Conservation (phyloP, 1,139 yeast species). For the Pichia sp. region DNA sequence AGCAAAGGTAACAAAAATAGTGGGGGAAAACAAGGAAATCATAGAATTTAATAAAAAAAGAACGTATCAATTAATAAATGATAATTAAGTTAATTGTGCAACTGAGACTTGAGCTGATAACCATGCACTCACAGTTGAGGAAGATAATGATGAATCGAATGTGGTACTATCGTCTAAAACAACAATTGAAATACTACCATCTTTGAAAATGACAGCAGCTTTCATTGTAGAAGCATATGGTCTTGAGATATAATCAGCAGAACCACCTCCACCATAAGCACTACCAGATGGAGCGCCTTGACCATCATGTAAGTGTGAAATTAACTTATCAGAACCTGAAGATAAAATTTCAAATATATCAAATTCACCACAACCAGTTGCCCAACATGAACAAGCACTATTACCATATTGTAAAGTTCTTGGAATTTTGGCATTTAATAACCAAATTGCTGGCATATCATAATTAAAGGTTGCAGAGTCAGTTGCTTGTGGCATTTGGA, state of each 20-base stretch:
- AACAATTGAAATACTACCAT: constrained; percentile 53
- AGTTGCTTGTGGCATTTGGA: constrained; percentile 77
- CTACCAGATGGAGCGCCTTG: constrained; percentile 59
- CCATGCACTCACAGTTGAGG: constrained; percentile 54
- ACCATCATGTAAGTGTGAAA: constrained; percentile 79
- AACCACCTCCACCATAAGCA: constrained; percentile 69
- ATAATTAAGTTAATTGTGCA: constrained; percentile 27
- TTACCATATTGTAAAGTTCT: constrained; percentile 87
- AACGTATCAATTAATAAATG: background rate
- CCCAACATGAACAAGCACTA: constrained; percentile 86
- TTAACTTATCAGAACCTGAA: constrained; percentile 67
- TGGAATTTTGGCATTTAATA: constrained; percentile 89
- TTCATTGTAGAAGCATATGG: constrained; percentile 73
- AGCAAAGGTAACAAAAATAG: background rate
- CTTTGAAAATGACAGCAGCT: constrained; percentile 80
- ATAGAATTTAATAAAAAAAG: background rate
- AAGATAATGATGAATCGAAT: constrained; percentile 50
- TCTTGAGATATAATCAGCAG: constrained; percentile 80
- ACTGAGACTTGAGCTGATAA: constrained; percentile 43
- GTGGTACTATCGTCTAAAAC: constrained; percentile 48
- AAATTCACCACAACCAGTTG: constrained; percentile 93
- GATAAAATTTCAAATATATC: constrained; percentile 82
- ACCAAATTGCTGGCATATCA: constrained; percentile 97
- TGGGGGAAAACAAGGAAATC: background rate
- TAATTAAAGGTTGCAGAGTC: constrained; percentile 40